These are phyloP conservation scores for Exophiala sp. DNA, from an alignment of 2,329 filamentous ascomycete species.

Conservation along the genomic window DNA sequence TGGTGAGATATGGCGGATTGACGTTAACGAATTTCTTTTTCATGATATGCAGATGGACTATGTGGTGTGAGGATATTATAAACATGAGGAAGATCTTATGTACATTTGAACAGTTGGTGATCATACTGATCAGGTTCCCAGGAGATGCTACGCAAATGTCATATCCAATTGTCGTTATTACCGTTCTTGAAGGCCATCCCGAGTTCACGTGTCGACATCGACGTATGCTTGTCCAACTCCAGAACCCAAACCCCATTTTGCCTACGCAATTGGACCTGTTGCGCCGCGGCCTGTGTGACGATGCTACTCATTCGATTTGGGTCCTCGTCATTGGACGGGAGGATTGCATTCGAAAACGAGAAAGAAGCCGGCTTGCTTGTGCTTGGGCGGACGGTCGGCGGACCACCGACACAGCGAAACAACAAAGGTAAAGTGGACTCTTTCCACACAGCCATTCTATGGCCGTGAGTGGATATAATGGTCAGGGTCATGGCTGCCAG, in stretches of 20 bases:
- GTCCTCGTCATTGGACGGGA: neutral
- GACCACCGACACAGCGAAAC: slow-evolving; percentile 1
- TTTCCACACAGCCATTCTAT: slow-evolving; percentile 16
- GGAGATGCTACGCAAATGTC: too few species aligned
- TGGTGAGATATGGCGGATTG: too few species aligned
- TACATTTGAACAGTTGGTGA: too few species aligned
- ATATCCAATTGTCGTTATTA: too few species aligned
- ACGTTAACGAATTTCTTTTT: too few species aligned
- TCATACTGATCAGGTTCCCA: too few species aligned
- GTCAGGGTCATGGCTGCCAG: slow-evolving; percentile 5
- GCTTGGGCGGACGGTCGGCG: neutral
- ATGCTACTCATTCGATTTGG: slow-evolving; percentile 5
- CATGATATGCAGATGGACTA: too few species aligned
- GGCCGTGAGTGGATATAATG: slow-evolving; percentile 8
- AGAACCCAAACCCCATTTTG: slow-evolving; percentile 2
- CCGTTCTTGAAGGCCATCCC: too few species aligned
- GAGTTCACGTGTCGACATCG: too few species aligned
- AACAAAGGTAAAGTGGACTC: slow-evolving; percentile 14
- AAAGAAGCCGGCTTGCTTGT: neutral
- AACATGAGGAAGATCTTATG: too few species aligned
- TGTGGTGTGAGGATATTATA: too few species aligned
- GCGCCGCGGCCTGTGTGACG: slow-evolving; percentile 3
- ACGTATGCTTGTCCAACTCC: neutral
- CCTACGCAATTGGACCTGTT: slow-evolving; percentile 7
- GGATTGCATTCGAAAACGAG: neutral